Conservation (phyloP, 768 basidiomycete species). For the Suillus placidus region DNA sequence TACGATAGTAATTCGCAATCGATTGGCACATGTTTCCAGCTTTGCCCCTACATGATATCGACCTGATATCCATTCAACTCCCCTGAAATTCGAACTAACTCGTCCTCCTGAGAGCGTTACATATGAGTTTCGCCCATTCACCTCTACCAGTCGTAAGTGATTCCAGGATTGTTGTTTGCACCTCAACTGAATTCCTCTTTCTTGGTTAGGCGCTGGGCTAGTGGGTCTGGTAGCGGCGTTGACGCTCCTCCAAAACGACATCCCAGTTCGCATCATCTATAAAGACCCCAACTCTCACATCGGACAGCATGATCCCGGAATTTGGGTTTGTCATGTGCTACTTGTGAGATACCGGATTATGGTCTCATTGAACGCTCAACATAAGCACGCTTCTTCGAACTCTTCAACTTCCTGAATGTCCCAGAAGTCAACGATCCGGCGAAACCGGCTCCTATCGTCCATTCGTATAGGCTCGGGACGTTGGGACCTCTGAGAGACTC, state of each 20-base stretch:
- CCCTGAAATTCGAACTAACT: not conserved
- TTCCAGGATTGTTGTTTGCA: not conserved
- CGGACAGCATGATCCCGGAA: constrained; percentile 42
- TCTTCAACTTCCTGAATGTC: constrained; percentile 31
- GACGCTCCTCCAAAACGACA: constrained; percentile 34
- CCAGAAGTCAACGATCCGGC: constrained; percentile 36
- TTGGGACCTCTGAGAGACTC: constrained; percentile 5
- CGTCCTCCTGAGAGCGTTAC: not conserved
- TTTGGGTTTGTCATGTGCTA: constrained; percentile 30
- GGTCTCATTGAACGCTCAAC: too few species aligned
- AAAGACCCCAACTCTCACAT: constrained; percentile 27
- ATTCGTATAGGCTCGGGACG: constrained; percentile 32
- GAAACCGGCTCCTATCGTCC: constrained; percentile 31
- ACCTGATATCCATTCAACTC: not conserved
- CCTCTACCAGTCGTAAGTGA: constrained; percentile 7
- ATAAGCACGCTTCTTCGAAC: constrained; percentile 40
- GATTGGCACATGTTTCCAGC: not conserved
- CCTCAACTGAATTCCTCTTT: not conserved
- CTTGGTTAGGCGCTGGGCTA: constrained; percentile 49
- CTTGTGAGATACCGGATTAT: not conserved
- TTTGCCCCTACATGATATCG: not conserved
- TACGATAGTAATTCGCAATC: too few species aligned
- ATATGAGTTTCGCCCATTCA: not conserved
- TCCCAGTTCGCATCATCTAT: constrained; percentile 23
- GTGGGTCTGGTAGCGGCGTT: constrained; percentile 48